These are phyloP conservation scores for Pholiota conissans DNA, from an alignment of 768 basidiomycete genomes.

Conservation along the genomic window DNA sequence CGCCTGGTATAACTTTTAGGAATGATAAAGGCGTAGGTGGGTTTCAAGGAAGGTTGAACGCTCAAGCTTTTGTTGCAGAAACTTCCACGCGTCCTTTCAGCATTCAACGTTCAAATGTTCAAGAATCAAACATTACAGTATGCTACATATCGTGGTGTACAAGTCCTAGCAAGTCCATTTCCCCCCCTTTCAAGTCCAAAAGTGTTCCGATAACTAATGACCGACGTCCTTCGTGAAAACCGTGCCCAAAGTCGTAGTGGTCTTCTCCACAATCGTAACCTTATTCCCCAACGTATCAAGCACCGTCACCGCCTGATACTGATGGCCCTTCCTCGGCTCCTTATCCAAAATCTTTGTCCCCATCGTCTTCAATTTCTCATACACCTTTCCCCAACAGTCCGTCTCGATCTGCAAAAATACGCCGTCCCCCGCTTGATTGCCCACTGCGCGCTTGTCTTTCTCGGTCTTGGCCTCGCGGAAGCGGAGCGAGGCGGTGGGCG, in stretches of 20 bases:
- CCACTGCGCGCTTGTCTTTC: slow-evolving; percentile 15
- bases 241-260: slow-evolving; percentile 16
- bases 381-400: slow-evolving; percentile 17
- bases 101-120: neutral
- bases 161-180: neutral
- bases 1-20: too few species aligned
- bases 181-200: neutral
- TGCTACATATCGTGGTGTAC: too few species aligned
- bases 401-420: slow-evolving; percentile 20
- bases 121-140: too few species aligned
- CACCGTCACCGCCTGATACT: slow-evolving; percentile 15
- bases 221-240: slow-evolving; percentile 19
- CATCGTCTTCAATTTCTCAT: slow-evolving; percentile 18
- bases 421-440: slow-evolving; percentile 19
- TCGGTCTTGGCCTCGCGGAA: slow-evolving; percentile 16
- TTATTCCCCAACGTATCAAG: slow-evolving; percentile 20
- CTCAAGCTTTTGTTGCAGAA: too few species aligned
- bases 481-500: slow-evolving; percentile 13
- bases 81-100: too few species aligned
- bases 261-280: slow-evolving; percentile 17
- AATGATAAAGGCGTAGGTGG: too few species aligned
- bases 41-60: too few species aligned
- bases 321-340: slow-evolving; percentile 15
- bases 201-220: neutral
- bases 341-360: slow-evolving; percentile 14